Conservation (phyloP, 768 basidiomycete species). For the Mycena maculata region DNA sequence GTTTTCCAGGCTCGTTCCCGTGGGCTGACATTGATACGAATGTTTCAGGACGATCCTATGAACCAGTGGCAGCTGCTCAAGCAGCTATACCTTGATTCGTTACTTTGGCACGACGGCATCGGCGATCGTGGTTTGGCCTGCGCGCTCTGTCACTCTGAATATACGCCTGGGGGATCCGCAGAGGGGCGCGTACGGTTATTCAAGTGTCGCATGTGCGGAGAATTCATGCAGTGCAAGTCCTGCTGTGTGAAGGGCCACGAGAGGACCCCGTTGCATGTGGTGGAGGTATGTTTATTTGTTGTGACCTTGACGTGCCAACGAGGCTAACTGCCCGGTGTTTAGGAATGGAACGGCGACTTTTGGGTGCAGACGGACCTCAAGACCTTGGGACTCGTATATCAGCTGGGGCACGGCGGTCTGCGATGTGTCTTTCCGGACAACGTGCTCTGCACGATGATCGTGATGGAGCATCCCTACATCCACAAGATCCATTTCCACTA, state of each 20-base stretch:
- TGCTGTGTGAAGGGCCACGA: not conserved
- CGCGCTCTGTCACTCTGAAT: not conserved
- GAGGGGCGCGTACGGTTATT: conserved; percentile 1
- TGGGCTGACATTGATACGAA: too few relatives aligned
- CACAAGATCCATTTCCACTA: conserved; percentile 14
- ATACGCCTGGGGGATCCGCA: not conserved
- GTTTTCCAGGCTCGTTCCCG: too few relatives aligned
- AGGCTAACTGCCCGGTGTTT: not conserved
- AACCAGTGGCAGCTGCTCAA: too few relatives aligned
- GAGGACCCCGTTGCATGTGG: not conserved
- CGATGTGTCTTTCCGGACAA: conserved; percentile 3
- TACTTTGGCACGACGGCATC: not conserved
- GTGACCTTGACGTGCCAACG: not conserved
- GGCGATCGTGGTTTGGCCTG: not conserved
- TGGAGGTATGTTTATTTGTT: not conserved
- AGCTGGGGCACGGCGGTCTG: conserved; percentile 28
- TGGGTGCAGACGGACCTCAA: conserved; percentile 19
- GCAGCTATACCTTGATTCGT: too few relatives aligned
- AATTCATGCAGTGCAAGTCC: conserved; percentile 4
- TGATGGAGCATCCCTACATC: conserved; percentile 20
- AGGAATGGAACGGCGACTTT: conserved; percentile 27
- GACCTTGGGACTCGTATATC: conserved; percentile 20
- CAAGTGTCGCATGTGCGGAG: conserved; percentile 1
- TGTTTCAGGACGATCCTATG: too few relatives aligned
- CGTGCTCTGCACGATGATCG: not conserved